Base-by-base conservation (phyloP, 2,329 filamentous ascomycete species). In the Fusarium robinianum region DNA sequence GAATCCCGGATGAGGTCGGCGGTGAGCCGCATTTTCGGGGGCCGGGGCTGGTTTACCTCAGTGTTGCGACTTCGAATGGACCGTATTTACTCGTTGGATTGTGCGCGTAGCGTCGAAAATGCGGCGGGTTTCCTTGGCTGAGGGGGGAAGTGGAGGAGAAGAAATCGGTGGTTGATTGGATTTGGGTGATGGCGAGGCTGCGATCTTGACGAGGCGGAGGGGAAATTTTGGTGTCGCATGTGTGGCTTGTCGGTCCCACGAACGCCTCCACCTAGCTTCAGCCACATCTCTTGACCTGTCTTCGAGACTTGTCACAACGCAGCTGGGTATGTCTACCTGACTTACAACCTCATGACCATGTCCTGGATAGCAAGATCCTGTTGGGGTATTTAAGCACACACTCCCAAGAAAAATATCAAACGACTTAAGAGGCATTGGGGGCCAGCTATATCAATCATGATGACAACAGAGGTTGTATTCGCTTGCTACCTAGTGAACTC, bases 1-100 rank as follows among this genome's bases (percentile, higher is more conserved):
- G 94, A 96, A 72, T 83, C 85, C 72, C 90, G 83, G 75, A 99
- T 95, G 65, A 97, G 84, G 72, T 97, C 94, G 61, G 89, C 85
- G 54, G 92, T 96, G 75, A 99, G 84, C 79, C 92, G 86, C 94
- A 99, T 97, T 58, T 67, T 75, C 70, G 61, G 41, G 57, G 9
- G n/a, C 16, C 33, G 38, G 24, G 57, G 39, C 37, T 41, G 44
- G 46, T 61, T 27, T 61, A 62, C 59, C 59, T 62, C 57, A 46
- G 41, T n/a, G 30, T 25, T 52, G 15, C 49, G 5, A 42, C 31
- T 24, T 41, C 18, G 2, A 9, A n/a, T n/a, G n/a, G n/a, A n/a
- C n/a, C n/a, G n/a, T n/a, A n/a, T n/a, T n/a, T n/a, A n/a, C n/a
- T n/a, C n/a, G n/a, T n/a, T n/a, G n/a, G n/a, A n/a, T n/a, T n/a